A percentile compares a stretch with the other conserved stretches of the same genome.
These are phyloP conservation scores for Podosphaera aphanis DNA, from an alignment of 2,329 filamentous ascomycete genomes.

Conservation along the genomic window DNA sequence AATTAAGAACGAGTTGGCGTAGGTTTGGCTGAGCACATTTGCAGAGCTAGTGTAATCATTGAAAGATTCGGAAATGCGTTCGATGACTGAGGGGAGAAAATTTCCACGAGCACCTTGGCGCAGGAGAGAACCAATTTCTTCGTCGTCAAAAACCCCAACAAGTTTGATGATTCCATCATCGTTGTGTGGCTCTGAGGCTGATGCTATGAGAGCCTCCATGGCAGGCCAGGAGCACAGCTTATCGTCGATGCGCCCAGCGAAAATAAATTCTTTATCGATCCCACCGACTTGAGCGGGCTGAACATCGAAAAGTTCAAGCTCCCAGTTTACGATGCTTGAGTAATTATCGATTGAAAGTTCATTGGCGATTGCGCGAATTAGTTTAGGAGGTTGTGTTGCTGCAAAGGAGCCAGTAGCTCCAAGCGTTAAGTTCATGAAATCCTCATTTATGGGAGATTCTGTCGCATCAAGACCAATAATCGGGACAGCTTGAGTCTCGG, in stretches of 20 bases:
- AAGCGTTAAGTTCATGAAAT: constrained; percentile 13
- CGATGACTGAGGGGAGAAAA: constrained; percentile 60
- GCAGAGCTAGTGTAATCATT: constrained; percentile 24
- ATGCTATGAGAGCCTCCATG: constrained; percentile 56
- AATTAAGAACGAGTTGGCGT: constrained; percentile 77
- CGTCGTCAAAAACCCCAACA: constrained; percentile 86
- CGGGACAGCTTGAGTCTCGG: constrained; percentile 82
- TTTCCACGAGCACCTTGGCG: constrained; percentile 79
- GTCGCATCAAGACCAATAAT: constrained; percentile 74
- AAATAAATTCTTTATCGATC: constrained; percentile 81
- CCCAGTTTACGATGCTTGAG: constrained; percentile 74
- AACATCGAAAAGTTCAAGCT: constrained; percentile 80
- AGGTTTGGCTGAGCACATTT: constrained; percentile 52
- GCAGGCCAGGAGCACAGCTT: constrained; percentile 93
- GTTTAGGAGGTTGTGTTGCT: constrained; percentile 58
- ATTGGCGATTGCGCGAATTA: constrained; percentile 61
- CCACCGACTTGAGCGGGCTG: constrained; percentile 70
- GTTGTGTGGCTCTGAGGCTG: constrained; percentile 29
- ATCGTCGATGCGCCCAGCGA: constrained; percentile 85
- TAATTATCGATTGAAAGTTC: constrained; percentile 55
- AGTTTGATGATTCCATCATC: constrained; percentile 58
- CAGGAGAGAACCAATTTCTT: constrained; percentile 80
- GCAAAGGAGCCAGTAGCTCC: constrained; percentile 34
- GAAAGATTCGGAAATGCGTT: constrained; percentile 55
- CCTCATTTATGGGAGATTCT: constrained; percentile 21